phyloP scores from a whole-genome alignment of 2,329 filamentous ascomycete genomes.

The Metarhizium rileyi region DNA sequence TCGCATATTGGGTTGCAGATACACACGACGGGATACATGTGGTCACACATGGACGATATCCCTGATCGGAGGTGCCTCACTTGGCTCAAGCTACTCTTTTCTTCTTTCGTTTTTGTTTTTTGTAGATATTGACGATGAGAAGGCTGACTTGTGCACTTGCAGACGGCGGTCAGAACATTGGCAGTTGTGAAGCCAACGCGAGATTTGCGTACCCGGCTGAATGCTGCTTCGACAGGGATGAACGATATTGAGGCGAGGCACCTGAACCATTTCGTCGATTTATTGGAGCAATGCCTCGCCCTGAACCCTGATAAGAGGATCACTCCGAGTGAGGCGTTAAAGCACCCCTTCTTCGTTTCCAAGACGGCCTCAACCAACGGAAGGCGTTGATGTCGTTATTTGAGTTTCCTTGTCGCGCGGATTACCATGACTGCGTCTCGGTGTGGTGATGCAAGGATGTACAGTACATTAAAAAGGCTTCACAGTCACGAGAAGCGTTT shows the following conservation, averaged over 20 bases:
- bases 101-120: neutral
- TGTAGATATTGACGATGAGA: neutral
- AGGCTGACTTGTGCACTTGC: constrained; percentile 8
- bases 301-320: constrained; percentile 90
- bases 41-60: neutral
- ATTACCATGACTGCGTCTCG: neutral
- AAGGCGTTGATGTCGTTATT: neutral
- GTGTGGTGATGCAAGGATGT: neutral
- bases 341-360: constrained; percentile 73
- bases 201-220: constrained; percentile 72
- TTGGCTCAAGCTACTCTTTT: too few species aligned
- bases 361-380: constrained; percentile 4
- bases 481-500: neutral
- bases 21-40: neutral
- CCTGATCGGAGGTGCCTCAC: too few species aligned
- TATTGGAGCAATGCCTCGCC: constrained; percentile 78
- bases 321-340: constrained; percentile 75
- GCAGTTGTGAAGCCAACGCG: constrained; percentile 65
- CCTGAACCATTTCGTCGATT: constrained; percentile 72
- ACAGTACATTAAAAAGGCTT: neutral
- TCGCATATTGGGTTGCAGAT: constrained; percentile 5
- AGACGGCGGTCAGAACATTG: constrained; percentile 60
- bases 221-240: constrained; percentile 65
- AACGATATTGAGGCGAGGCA: constrained; percentile 66
- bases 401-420: neutral